Conservation (phyloP, 805 yeast species). For the Yueomyces sp. region DNA sequence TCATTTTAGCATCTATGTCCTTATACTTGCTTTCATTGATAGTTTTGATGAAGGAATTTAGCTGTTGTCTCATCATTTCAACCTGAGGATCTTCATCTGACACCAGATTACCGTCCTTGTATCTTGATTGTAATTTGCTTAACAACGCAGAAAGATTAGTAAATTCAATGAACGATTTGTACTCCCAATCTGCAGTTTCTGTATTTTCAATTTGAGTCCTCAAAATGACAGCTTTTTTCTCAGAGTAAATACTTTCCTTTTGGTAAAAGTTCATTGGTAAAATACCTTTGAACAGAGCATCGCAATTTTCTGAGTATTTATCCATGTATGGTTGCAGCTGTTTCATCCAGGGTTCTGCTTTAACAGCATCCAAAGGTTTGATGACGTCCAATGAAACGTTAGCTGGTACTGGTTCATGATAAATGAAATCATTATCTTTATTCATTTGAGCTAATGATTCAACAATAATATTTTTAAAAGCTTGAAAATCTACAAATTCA, state of each 20-base stretch:
- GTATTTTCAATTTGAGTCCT: constrained; percentile 62
- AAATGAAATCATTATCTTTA: constrained; percentile 83
- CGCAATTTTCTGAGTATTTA: constrained; percentile 23
- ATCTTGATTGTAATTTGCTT: constrained; percentile 32
- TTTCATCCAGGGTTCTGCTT: constrained; percentile 57
- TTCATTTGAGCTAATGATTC: constrained; percentile 31
- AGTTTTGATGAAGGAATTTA: constrained; percentile 16
- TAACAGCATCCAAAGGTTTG: constrained; percentile 47
- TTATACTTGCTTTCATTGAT: constrained; percentile 16
- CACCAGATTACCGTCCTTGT: constrained; percentile 19
- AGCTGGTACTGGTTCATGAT: constrained; percentile 61
- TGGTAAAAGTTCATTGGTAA: constrained; percentile 84
- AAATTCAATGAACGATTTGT: constrained; percentile 66
- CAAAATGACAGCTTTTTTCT: constrained; percentile 67
- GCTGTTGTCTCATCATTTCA: constrained; percentile 20
- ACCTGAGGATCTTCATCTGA: constrained; percentile 10
- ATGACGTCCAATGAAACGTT: constrained; percentile 24
- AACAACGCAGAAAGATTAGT: constrained; percentile 61
- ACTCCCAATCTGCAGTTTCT: constrained; percentile 69
- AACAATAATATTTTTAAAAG: constrained; percentile 22
- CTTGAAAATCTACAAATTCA: constrained; percentile 23
- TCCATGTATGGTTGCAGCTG: constrained; percentile 30
- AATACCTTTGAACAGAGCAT: constrained; percentile 59
- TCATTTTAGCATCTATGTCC: constrained; percentile 25
- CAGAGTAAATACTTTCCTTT: constrained; percentile 75